A percentile compares a stretch with the other conserved stretches of the same genome.
These are phyloP conservation scores for Coprinopsis sp. DNA, from an alignment of 768 basidiomycete species.

Conservation along the genomic window DNA sequence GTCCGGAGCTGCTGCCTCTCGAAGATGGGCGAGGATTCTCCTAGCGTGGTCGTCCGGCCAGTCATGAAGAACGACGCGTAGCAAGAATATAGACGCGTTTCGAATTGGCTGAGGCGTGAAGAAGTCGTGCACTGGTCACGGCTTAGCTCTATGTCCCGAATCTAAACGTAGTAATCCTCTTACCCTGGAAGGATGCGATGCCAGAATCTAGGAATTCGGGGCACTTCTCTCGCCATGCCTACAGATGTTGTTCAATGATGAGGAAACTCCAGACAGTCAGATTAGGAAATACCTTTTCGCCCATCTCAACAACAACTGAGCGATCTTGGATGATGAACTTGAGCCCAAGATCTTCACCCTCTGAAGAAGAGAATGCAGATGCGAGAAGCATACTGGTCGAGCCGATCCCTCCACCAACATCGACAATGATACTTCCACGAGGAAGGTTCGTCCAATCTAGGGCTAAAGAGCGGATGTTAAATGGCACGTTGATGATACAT, in stretches of 20 bases:
- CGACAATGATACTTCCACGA: conserved; percentile 49
- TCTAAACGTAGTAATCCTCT: background rate
- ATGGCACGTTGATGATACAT: background rate
- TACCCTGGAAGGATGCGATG: conserved; percentile 25
- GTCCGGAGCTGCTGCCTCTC: conserved; percentile 27
- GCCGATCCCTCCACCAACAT: conserved; percentile 71
- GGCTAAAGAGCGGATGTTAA: conserved; percentile 29
- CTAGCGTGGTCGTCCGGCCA: conserved; percentile 48
- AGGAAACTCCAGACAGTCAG: background rate
- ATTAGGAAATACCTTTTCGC: conserved; percentile 32
- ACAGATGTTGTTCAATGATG: background rate
- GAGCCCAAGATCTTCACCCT: conserved; percentile 19
- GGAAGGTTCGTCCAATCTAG: conserved; percentile 56
- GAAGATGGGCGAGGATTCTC: conserved; percentile 34
- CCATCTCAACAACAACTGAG: conserved; percentile 46
- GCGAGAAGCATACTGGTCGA: conserved; percentile 32
- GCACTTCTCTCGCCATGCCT: conserved; percentile 19
- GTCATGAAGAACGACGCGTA: conserved; percentile 59
- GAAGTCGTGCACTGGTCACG: conserved; percentile 25
- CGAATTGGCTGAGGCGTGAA: conserved; percentile 37
- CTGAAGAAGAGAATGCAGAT: conserved; percentile 25
- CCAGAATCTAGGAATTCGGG: conserved; percentile 24
- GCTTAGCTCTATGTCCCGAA: background rate
- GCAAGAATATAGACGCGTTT: conserved; percentile 46
- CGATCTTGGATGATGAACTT: conserved; percentile 63